Evolutionary conservation across 768 basidiomycete species (phyloP).

Genomic region (Mycena metata): DNA sequence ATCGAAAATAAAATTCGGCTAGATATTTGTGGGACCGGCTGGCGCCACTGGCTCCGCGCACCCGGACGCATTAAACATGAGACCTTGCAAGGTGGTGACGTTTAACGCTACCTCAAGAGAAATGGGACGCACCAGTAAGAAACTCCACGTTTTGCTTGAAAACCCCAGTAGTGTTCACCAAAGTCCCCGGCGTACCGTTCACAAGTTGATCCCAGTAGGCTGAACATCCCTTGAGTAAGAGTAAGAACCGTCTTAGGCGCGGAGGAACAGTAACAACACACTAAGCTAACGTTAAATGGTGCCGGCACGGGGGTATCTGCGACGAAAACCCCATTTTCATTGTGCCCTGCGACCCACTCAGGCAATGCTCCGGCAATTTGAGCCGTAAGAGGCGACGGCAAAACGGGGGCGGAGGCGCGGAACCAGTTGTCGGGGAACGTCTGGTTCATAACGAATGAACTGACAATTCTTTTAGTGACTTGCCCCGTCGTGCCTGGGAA

Average conservation of each 20-base stretch:
- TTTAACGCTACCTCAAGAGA: too few relatives aligned
- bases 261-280: conserved; percentile 3
- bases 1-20: neutral
- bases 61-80: conserved; percentile 8
- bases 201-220: conserved; percentile 8
- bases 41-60: conserved; percentile 10
- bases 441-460: neutral
- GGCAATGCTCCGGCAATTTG: conserved; percentile 18
- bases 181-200: conserved; percentile 7
- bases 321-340: conserved; percentile 25
- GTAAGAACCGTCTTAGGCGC: neutral
- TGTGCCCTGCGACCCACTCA: neutral
- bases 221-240: neutral
- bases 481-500: conserved; percentile 24
- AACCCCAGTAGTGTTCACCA: conserved; percentile 2
- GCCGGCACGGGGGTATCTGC: conserved; percentile 17
- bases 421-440: conserved; percentile 34
- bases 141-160: conserved; percentile 3
- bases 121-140: neutral
- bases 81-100: neutral
- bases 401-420: neutral
- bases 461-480: conserved; percentile 19
- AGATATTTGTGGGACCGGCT: conserved; percentile 18
- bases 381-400: neutral
- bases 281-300: conserved; percentile 28